Conservation (phyloP, 441 rosid species). For the Jatropha multifida region DNA sequence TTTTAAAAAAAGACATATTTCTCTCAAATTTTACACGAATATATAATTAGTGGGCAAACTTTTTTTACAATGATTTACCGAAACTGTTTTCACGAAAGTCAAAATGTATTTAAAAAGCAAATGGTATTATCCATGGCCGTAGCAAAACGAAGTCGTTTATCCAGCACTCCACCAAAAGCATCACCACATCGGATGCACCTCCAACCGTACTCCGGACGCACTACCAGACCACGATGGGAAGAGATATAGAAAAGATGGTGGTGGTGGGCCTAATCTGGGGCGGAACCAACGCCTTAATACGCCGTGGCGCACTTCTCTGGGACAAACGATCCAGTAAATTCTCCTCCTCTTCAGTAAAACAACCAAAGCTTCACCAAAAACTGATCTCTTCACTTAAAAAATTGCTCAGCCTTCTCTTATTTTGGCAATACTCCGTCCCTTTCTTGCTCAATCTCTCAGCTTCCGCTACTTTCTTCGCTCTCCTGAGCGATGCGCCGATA, state of each 20-base stretch:
- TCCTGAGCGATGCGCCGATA: conserved; percentile 67
- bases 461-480: conserved; percentile 83
- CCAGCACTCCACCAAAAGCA: neutral
- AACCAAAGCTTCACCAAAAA: conserved; percentile 36
- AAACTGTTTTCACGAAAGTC: too few relatives aligned
- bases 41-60: too few relatives aligned
- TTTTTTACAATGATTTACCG: too few relatives aligned
- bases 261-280: conserved; percentile 89
- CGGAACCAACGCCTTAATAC: conserved; percentile 85
- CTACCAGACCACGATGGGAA: conserved; percentile 33
- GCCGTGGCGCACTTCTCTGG: conserved; percentile 86
- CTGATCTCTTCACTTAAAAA: conserved; percentile 37
- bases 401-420: conserved; percentile 61
- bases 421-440: conserved; percentile 92
- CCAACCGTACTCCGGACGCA: neutral
- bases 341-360: conserved; percentile 23
- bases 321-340: conserved; percentile 38
- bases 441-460: conserved; percentile 81
- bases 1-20: too few relatives aligned
- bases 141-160: neutral
- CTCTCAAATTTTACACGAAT: too few relatives aligned
- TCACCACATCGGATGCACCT: neutral
- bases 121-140: too few relatives aligned
- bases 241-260: conserved; percentile 78
- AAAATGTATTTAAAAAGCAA: too few relatives aligned